A percentile compares a stretch with the other conserved stretches of the same genome.
Evolutionary conservation across 2,329 filamentous ascomycete species (phyloP).

Genomic region (Diaporthe ilicicola): DNA sequence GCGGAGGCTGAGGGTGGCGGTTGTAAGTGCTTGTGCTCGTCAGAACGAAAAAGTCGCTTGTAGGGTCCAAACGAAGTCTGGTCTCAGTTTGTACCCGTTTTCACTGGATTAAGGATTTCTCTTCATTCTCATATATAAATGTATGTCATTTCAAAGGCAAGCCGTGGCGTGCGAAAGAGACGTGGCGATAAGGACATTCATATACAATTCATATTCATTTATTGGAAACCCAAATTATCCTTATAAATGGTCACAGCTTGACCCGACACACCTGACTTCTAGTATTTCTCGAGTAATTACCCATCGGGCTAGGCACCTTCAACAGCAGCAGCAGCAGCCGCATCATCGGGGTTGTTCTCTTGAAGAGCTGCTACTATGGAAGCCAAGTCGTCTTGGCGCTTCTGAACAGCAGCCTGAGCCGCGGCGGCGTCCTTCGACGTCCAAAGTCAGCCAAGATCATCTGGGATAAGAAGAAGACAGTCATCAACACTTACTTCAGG

Average conservation of each 20-base stretch:
- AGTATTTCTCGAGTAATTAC: not conserved
- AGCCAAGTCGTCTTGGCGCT: conserved; percentile 1
- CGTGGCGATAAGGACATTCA: too few relatives aligned
- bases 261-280: not conserved
- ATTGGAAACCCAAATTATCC: too few relatives aligned
- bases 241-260: conserved; percentile 2
- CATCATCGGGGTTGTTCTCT: conserved; percentile 12
- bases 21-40: too few relatives aligned
- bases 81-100: not conserved
- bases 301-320: not conserved
- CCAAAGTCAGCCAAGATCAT: not conserved
- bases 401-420: conserved; percentile 2
- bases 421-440: conserved; percentile 1
- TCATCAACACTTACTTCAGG: not conserved
- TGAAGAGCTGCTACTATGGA: conserved; percentile 18
- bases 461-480: not conserved
- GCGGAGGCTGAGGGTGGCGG: not conserved
- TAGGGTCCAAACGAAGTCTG: too few relatives aligned
- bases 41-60: too few relatives aligned
- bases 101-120: not conserved
- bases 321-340: not conserved
- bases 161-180: too few relatives aligned
- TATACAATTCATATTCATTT: too few relatives aligned
- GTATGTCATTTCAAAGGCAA: too few relatives aligned
- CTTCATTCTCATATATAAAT: not conserved